phyloP scores from a whole-genome alignment of 2,329 filamentous ascomycete species.

The Lachnellula cervina region DNA sequence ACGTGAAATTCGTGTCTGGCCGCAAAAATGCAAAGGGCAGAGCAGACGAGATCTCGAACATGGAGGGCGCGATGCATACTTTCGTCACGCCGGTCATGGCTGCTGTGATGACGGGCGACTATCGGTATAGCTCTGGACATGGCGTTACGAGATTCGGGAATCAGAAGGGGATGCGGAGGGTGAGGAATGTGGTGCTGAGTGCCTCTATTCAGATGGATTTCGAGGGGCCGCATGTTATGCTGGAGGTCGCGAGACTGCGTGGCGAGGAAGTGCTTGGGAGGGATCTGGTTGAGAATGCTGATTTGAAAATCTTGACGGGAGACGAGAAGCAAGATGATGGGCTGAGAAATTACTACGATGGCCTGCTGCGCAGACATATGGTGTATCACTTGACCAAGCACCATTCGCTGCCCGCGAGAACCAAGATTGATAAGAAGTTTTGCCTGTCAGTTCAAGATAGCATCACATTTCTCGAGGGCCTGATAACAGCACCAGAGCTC shows the following conservation, averaged over 20 bases:
- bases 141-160: conserved; percentile 16
- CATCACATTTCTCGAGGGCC: conserved; percentile 9
- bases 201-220: conserved; percentile 27
- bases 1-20: conserved; percentile 12
- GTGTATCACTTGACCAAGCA: conserved; percentile 18
- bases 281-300: conserved; percentile 3
- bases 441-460: background rate
- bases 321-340: conserved; percentile 17
- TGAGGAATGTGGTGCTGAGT: conserved; percentile 21
- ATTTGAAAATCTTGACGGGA: conserved; percentile 10
- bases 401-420: conserved; percentile 10
- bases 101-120: conserved; percentile 23
- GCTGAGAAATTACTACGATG: conserved; percentile 19
- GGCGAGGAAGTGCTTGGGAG: conserved; percentile 6
- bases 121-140: conserved; percentile 18
- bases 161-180: background rate
- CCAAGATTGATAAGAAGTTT: conserved; percentile 4
- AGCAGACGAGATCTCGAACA: conserved; percentile 21
- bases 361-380: conserved; percentile 17
- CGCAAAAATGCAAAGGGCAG: background rate
- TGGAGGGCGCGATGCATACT: conserved; percentile 27
- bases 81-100: conserved; percentile 24
- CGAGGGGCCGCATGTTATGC: conserved; percentile 22
- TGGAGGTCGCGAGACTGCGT: conserved; percentile 17
- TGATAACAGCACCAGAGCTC: conserved; percentile 1